Conservation (phyloP, 192 early-diverging fungal species). For the Backusella australiensis region DNA sequence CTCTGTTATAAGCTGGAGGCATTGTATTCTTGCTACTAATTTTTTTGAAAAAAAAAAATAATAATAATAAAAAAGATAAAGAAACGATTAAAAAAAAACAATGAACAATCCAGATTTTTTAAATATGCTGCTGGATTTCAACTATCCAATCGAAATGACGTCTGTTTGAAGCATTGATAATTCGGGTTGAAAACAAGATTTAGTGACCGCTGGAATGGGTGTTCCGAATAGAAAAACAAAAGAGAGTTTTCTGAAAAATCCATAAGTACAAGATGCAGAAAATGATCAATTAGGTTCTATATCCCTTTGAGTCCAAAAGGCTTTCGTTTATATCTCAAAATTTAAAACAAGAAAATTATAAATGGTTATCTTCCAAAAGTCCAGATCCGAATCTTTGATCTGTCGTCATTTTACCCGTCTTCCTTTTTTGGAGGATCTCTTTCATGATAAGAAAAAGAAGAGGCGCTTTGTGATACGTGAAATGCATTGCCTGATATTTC, state of each 20-base stretch:
- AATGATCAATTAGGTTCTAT: background rate
- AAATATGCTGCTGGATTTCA: background rate
- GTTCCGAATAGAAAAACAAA: background rate
- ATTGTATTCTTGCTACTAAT: background rate
- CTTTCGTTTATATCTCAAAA: background rate
- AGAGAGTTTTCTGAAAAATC: background rate
- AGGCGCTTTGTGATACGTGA: background rate
- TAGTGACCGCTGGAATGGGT: background rate
- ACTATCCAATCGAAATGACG: background rate
- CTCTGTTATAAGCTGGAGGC: slow-evolving; percentile 8
- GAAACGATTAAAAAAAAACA: background rate
- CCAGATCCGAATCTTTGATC: background rate
- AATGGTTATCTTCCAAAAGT: background rate
- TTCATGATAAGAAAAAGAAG: background rate
- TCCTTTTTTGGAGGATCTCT: background rate
- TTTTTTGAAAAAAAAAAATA: background rate
- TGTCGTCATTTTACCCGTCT: background rate
- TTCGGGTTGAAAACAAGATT: background rate
- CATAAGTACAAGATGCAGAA: background rate
- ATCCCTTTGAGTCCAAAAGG: background rate
- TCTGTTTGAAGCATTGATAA: background rate
- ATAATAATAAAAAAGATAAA: background rate
- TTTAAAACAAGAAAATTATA: background rate
- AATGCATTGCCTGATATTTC: background rate
- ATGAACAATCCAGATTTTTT: background rate